Evolutionary conservation across 2,329 filamentous ascomycete species (phyloP).

Genomic region (Colletotrichum horii): DNA sequence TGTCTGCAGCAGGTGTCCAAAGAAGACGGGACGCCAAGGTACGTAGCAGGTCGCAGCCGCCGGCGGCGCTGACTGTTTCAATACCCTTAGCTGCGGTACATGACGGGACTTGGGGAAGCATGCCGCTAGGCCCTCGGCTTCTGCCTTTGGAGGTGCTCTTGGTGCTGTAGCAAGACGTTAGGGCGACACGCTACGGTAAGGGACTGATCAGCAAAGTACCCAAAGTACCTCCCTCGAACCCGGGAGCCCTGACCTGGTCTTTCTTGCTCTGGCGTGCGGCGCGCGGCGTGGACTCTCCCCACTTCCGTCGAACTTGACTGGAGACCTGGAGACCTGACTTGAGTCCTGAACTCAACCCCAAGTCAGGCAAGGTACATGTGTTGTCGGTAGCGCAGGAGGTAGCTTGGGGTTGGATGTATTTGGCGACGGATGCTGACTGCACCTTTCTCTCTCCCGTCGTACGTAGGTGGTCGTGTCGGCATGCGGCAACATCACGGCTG

Average conservation of each 20-base stretch:
- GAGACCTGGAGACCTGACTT: conserved; percentile 5
- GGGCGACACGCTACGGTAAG: neutral
- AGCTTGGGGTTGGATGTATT: neutral
- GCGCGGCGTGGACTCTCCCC: conserved; percentile 17
- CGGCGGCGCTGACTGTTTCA: neutral
- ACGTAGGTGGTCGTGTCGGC: neutral
- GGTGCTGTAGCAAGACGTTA: neutral
- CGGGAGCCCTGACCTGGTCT: conserved; percentile 19
- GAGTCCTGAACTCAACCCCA: conserved; percentile 1
- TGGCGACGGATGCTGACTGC: neutral
- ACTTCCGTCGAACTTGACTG: conserved; percentile 10
- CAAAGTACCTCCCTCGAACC: conserved; percentile 12
- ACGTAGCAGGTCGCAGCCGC: conserved; percentile 11
- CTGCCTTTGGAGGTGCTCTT: neutral
- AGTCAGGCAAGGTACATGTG: conserved; percentile 10
- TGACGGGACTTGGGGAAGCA: neutral
- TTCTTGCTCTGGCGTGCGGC: conserved; percentile 9
- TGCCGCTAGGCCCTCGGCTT: neutral
- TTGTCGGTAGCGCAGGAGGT: neutral
- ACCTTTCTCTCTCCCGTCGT: neutral
- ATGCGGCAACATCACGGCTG: neutral
- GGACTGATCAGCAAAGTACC: conserved; percentile 14
- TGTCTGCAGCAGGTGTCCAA: neutral
- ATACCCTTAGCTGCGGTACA: neutral
- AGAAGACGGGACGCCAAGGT: neutral